These are phyloP conservation scores for Lachnellula occidentalis DNA, from an alignment of 2,329 filamentous ascomycete species.

Conservation along the genomic window DNA sequence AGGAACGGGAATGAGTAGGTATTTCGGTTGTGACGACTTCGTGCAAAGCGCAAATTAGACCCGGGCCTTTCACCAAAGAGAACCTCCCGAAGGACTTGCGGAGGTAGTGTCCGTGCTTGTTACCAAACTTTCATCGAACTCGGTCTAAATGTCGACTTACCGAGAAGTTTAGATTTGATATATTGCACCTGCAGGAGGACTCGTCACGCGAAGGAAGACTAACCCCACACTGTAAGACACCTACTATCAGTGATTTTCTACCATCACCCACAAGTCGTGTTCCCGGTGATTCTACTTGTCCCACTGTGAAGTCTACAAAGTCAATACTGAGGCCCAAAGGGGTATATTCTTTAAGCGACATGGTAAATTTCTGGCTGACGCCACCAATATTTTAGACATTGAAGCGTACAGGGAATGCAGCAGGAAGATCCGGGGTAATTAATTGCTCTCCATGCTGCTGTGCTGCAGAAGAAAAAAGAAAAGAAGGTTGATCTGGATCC, in stretches of 20 bases:
- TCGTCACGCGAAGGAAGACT: conserved; percentile 13
- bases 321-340: no score
- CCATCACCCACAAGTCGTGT: background rate
- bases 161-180: background rate
- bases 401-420: conserved; percentile 7
- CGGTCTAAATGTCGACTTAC: background rate
- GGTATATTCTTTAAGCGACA: background rate
- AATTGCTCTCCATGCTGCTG: conserved; percentile 12
- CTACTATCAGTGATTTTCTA: background rate
- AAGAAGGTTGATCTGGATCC: background rate
- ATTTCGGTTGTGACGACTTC: no score
- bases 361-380: conserved; percentile 9
- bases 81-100: no score
- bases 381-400: conserved; percentile 21
- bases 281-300: conserved; percentile 1
- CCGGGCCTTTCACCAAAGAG: no score
- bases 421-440: conserved; percentile 7
- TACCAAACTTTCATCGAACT: no score
- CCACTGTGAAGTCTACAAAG: background rate
- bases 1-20: no score
- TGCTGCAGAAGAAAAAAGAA: conserved; percentile 8
- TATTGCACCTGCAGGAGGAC: conserved; percentile 9
- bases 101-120: no score
- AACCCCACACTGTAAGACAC: conserved; percentile 1
- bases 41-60: no score